Percentiles rank a stretch among this genome's conserved stretches.
Conservation (phyloP, 371 early-diverging fungal species). For the Mortierella sp. region DNA sequence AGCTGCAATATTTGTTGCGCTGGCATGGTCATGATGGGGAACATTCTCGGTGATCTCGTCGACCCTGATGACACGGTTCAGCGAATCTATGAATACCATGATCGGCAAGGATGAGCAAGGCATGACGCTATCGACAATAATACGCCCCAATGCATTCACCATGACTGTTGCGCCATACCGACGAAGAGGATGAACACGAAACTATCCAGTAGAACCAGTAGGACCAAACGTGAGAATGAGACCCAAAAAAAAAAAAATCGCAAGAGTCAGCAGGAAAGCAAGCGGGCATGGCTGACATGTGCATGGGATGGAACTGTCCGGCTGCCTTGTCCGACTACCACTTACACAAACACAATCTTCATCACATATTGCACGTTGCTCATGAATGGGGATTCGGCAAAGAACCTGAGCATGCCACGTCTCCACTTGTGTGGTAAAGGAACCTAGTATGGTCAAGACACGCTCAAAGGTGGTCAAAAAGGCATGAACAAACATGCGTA, state of each 20-base stretch:
- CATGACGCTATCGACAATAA: not conserved
- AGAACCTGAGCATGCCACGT: constrained; percentile 62
- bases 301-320: no score
- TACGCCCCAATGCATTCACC: not conserved
- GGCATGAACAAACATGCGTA: no score
- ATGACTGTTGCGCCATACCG: constrained; percentile 60
- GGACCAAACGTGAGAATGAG: not conserved
- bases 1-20: constrained; percentile 71
- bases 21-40: constrained; percentile 48
- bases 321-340: not conserved
- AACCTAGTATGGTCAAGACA: constrained; percentile 49
- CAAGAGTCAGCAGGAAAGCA: no score
- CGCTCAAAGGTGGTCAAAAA: no score
- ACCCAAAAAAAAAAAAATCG: no score
- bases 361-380: constrained; percentile 61
- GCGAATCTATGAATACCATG: constrained; percentile 60
- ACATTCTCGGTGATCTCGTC: constrained; percentile 58
- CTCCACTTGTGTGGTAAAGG: constrained; percentile 72
- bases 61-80: constrained; percentile 74
- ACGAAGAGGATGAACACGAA: constrained; percentile 72
- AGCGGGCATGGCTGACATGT: no score
- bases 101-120: constrained; percentile 1
- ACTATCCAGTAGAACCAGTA: constrained; percentile 34
- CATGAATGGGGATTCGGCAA: constrained; percentile 62
- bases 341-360: constrained; percentile 74